Conservation (phyloP, 2,329 filamentous ascomycete genomes). For the Stachybotrys chlorohalonatus region DNA sequence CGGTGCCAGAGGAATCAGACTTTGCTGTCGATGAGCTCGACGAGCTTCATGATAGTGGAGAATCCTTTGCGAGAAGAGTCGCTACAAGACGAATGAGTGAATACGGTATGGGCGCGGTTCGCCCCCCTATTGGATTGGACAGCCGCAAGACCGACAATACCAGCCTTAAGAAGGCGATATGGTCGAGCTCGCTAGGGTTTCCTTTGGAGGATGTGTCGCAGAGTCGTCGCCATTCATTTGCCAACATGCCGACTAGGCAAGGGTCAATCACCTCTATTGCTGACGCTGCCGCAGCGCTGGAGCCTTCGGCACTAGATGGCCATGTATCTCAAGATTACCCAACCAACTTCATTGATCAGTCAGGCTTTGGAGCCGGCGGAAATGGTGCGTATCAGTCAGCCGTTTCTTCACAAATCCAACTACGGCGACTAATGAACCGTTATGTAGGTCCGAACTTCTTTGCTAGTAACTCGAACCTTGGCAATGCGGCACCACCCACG, state of each 20-base stretch:
- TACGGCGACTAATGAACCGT: background rate
- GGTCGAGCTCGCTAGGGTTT: conserved; percentile 65
- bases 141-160: conserved; percentile 52
- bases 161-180: conserved; percentile 55
- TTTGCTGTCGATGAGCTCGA: conserved; percentile 67
- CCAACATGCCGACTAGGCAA: conserved; percentile 56
- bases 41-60: conserved; percentile 44
- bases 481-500: conserved; percentile 14
- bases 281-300: conserved; percentile 39
- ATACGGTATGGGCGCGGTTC: conserved; percentile 36
- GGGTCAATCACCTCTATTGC: conserved; percentile 53
- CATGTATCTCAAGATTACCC: conserved; percentile 33
- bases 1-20: conserved; percentile 57
- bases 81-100: conserved; percentile 48
- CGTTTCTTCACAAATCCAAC: background rate
- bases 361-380: conserved; percentile 25
- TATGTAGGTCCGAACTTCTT: conserved; percentile 14
- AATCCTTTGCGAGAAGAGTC: conserved; percentile 37
- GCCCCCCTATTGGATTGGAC: conserved; percentile 43
- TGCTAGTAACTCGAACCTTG: conserved; percentile 12
- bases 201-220: conserved; percentile 56
- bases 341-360: conserved; percentile 28
- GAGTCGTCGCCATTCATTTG: conserved; percentile 74
- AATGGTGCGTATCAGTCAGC: conserved; percentile 26
- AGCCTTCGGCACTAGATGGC: conserved; percentile 33